Evolutionary conservation across 345 rosid genomes (phyloP), one percentile per base, ranked within the genome.

Genomic region (Camelina hispida): DNA sequence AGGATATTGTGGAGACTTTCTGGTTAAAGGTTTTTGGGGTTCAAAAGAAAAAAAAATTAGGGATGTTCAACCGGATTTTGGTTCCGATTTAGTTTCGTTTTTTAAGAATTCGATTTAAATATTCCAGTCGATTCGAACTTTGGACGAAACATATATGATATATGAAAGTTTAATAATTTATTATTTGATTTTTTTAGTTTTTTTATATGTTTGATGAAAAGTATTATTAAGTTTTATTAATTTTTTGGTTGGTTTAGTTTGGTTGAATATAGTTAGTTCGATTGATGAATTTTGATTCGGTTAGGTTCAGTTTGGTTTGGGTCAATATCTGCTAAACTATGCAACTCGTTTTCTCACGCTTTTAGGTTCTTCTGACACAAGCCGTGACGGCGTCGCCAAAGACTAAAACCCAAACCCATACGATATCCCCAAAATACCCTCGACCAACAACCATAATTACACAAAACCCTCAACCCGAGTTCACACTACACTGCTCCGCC

Each of bases 371-470:
- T 71, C 23, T 58, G 32, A 16, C 66, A 30, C 51, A 71, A 51
- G 62, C 50, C 32, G 63, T 43, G 42, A 28, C 66, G 40, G 22
- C 23, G 12, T n/a, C 59, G 65, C 18, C 30, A 13, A 62, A 46
- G 13, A 43, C 52, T 16, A 61, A 46, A 5, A 15, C 65, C 13
- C 43, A 9, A 68, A 9, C 34, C 1, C 66, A 70, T 0, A 28
- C 54, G 46, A 17, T 50, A 25, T 71, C 48, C 55, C 81, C 62
- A 50, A 77, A 71, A n/a, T 57, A 77, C 68, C 81, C 77, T 66
- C 68, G 0, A 40, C n/a, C 42, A 16, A 4, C 44, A 10, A 5
- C 62, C 1, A n/a, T 66, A 65, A 71, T 59, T n/a, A 77, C 77
- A 12, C 46, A 65, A 71, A 65, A 2, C n/a, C 72, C 74, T 22